Evolutionary conservation across 345 rosid genomes (phyloP), one percentile per base, ranked within the genome.

Genomic region (Carallia pectinifolia): DNA sequence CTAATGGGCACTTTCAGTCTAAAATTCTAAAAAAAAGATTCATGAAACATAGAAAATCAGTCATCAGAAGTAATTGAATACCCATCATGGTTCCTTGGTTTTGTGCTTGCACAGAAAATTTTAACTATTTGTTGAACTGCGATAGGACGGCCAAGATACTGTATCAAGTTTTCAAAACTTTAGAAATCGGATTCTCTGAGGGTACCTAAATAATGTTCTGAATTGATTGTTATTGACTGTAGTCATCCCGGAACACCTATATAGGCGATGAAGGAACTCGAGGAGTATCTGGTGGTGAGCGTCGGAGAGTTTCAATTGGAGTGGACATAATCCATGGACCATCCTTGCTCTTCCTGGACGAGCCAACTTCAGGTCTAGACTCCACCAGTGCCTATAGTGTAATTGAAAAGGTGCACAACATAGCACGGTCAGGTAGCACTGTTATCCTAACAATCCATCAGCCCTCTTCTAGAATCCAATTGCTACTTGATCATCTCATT

Each of bases 281-380:
- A 36, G 85, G 91, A 7, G 86, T 85, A 65, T 87, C 91, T 0
- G 89, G 89, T 23, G 91, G 91, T 1, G 91, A 87, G 75, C 84
- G 89, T 4, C 78, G 92, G 0, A 74, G 89, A 48, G 89, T 88
- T 16, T 85, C 89, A 6, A 88, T 88, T 0, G 91, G 89, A 0
- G 87, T 87, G 9, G 87, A 87, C 76, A 83, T 87, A 62, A 87
- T 87, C 71, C 91, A 87, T 1, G 87, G 89, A 58, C 88, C 91
- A 36, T 65, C 85, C 4, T 76, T 87, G 7, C 84, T 87, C n/a
- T 85, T 87, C 71, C 80, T 87, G 1, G 92, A 87, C n/a, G 92
- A 88, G 81, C 92, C 92, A n/a, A 86, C 92, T 27, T 88, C 89
- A 7, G 90, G 93, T 16, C 84, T 86, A 3, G 90, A 86, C 76